A percentile compares a stretch with the other conserved stretches of the same genome.
These are phyloP conservation scores for Thelonectria olida DNA, from an alignment of 2,329 filamentous ascomycete genomes.

Conservation along the genomic window DNA sequence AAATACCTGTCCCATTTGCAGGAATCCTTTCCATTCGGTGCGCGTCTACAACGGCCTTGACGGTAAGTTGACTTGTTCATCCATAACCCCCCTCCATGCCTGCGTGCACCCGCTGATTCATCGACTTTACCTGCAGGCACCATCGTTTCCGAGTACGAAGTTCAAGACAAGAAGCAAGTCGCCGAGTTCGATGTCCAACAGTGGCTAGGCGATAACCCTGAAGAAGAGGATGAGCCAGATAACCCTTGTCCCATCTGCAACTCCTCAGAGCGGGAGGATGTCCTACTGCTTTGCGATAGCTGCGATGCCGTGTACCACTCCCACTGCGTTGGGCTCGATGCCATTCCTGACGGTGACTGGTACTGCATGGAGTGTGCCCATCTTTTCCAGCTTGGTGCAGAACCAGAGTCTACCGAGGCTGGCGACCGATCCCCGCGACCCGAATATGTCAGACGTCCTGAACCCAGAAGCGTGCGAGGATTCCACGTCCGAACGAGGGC, in stretches of 20 bases:
- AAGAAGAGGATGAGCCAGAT: constrained; percentile 74
- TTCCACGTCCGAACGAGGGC: constrained; percentile 63
- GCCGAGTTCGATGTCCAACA: constrained; percentile 85
- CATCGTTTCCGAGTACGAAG: constrained; percentile 66
- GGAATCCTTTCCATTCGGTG: constrained; percentile 89
- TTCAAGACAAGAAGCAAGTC: constrained; percentile 87
- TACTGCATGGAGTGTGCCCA: constrained; percentile 87
- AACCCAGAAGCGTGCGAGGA: constrained; percentile 45
- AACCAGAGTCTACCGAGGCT: constrained; percentile 46
- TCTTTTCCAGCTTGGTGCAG: constrained; percentile 50
- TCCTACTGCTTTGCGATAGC: constrained; percentile 88
- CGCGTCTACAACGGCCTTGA: constrained; percentile 82
- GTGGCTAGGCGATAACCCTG: constrained; percentile 76
- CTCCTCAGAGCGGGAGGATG: constrained; percentile 80
- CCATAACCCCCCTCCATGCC: constrained; percentile 20
- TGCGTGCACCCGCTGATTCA: constrained; percentile 31
- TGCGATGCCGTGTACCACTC: constrained; percentile 93
- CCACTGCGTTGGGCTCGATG: constrained; percentile 85
- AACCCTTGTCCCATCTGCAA: constrained; percentile 87
- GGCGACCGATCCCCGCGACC: constrained; percentile 45
- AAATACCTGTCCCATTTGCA: constrained; percentile 97
- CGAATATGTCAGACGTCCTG: constrained; percentile 43
- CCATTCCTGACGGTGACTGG: constrained; percentile 82
- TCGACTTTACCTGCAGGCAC: constrained; percentile 53
- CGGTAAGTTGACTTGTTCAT: constrained; percentile 65